These are phyloP conservation scores for Colletotrichum destructivum DNA, from an alignment of 2,329 filamentous ascomycete genomes.

Conservation along the genomic window DNA sequence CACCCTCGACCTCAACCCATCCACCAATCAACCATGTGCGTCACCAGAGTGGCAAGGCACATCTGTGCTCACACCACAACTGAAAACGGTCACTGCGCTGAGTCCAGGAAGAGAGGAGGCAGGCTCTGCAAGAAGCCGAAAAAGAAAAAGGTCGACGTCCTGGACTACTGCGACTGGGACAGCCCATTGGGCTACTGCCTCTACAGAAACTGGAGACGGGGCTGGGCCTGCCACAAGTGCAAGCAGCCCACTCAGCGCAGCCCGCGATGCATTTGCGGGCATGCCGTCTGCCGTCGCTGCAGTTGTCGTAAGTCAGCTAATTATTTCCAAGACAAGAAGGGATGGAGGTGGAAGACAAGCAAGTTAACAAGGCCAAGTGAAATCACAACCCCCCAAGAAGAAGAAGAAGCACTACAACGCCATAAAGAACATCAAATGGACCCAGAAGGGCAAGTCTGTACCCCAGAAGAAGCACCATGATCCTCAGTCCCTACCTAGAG, in stretches of 20 bases:
- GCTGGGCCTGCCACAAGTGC: conserved; percentile 28
- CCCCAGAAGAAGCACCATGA: too few species aligned
- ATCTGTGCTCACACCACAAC: not conserved
- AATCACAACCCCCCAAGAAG: not conserved
- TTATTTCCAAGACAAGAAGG: too few species aligned
- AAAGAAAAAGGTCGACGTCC: not conserved
- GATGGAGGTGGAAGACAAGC: not conserved
- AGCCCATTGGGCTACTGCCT: not conserved
- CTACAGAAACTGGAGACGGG: not conserved
- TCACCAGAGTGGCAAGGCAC: not conserved
- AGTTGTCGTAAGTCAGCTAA: conserved; percentile 4
- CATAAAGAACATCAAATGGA: not conserved
- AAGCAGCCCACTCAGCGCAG: not conserved
- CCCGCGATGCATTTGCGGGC: conserved; percentile 12
- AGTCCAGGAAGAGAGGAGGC: not conserved
- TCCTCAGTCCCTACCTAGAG: not conserved
- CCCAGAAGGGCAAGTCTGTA: not conserved
- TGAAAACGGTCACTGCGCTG: not conserved
- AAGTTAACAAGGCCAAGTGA: not conserved
- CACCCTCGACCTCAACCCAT: too few species aligned
- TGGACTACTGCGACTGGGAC: not conserved
- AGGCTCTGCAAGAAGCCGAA: not conserved
- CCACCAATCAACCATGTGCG: too few species aligned
- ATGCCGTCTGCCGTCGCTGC: conserved; percentile 5
- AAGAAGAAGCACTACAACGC: not conserved